Evolutionary conservation across 179 eudicot genomes (phyloP), one percentile per base, ranked within the genome.

Genomic region (Beta macrorhiza): DNA sequence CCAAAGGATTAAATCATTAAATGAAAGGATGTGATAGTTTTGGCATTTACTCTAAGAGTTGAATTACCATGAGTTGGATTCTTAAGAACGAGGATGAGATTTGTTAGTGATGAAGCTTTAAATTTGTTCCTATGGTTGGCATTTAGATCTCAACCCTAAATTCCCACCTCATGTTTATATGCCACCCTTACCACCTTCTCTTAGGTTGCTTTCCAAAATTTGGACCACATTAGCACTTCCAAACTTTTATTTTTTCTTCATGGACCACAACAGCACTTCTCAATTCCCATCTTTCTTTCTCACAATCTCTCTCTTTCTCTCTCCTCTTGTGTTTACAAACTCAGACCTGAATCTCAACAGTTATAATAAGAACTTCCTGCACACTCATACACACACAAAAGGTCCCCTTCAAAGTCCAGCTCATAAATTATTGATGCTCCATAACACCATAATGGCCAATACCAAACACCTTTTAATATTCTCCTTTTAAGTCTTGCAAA

Each of bases 201-300:
- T 67, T 56, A 70, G 57, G 81, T 73, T 45, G 56, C 64, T 81
- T 42, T 76, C 74, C 42, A 78, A 15, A 49, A 22, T 42, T 81
- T 74, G 90, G 90, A 86, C 89, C 89, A 88, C 90, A 77, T 65
- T 82, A 80, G 68, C 90, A 86, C 78, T 82, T 15, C 72, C 37
- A 61, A 22, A 37, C 17, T n/a, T 15, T 45, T 42, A 2, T 5
- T 49, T 71, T 75, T 67, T 7, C 12, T 79, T 81, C 59, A 81
- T 79, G 90, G 88, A 83, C 88, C 88, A 85, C 90, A 77, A 73
- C 13, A 55, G 76, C 83, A 85, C 85, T 74, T 79, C 78, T 78
- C 61, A 62, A 20, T 19, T 13, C 47, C 42, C 42, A 37, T 37
- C 42, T 37, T 37, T 37, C 42, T 37, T 37, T 37, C 42, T 37